Base-by-base conservation (phyloP, 1,284 basidiomycete species). In the Naganishia albida region DNA sequence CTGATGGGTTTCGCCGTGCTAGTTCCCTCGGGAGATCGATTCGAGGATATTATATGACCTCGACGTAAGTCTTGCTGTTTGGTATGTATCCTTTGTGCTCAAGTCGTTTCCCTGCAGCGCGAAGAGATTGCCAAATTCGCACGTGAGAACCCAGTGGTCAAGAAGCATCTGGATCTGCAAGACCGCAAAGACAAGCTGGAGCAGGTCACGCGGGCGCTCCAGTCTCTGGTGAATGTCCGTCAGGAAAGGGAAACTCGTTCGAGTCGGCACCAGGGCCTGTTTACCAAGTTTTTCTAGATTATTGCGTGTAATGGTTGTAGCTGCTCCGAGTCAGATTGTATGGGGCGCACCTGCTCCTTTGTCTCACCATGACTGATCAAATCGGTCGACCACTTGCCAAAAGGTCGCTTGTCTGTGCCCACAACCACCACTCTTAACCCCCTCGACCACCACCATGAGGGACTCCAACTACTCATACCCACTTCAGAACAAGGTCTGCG, bases 11-110 rank as follows among this genome's bases (percentile, higher is more conserved):
- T n/a, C n/a, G 44, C 2, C 23, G 18, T 63, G 25, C 2, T 66
- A 96, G 88, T 97, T 99, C 82, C 95, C 95, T 62, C 87, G 94
- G 40, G 95, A 98, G 80, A 95, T 99, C 68, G 94, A 99, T 77
- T 90, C 91, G n/a, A 85, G 93, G 30, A 81, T 99, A 56, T 84
- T 95, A 51, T 96, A 97, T 73, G 89, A 95, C 77, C 83, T 97
- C 51, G 89, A 95, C 74, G 84, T 82, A 62, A 70, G 80, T 75
- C 44, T n/a, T 42, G 48, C 90, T 72, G 81, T 89, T 59, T 42
- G 34, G 3, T 1, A 20, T 15, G 4, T n/a, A 6, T 18, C n/a
- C 48, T 40, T n/a, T n/a, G n/a, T n/a, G 26, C 3, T 18, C 38
- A 10, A 30, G 42, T 8, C 18, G 30, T 18, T 39, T 2, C 38